These are phyloP conservation scores for Fomitopsis pinicola DNA, from an alignment of 1,284 basidiomycete species.

Conservation along the genomic window DNA sequence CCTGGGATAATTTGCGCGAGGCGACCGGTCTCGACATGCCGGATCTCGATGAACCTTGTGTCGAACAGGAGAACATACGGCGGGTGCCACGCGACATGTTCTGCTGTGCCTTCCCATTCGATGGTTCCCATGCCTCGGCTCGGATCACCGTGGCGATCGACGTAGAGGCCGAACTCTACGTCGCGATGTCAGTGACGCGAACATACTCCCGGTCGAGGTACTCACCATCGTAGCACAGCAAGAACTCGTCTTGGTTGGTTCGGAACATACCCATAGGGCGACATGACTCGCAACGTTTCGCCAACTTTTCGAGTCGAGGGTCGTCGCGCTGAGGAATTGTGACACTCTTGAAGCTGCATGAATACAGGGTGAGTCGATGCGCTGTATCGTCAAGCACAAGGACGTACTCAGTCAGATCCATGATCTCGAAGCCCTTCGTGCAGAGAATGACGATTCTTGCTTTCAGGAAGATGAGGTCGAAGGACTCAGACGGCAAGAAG, in stretches of 20 bases:
- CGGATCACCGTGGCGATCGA: constrained; percentile 84
- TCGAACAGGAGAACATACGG: constrained; percentile 92
- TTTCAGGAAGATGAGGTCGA: constrained; percentile 87
- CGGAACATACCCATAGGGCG: constrained; percentile 92
- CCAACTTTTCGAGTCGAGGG: constrained; percentile 63
- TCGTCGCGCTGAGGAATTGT: constrained; percentile 83
- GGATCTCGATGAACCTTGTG: constrained; percentile 88
- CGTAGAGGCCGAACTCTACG: constrained; percentile 87
- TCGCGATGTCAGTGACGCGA: not conserved
- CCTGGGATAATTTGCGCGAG: constrained; percentile 88
- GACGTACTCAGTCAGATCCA: constrained; percentile 85
- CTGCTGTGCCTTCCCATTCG: constrained; percentile 94
- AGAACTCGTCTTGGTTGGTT: constrained; percentile 82
- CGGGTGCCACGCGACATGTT: constrained; percentile 83
- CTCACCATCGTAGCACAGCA: constrained; percentile 89
- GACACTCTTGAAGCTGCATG: constrained; percentile 75
- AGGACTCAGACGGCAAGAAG: constrained; percentile 87
- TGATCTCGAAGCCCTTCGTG: constrained; percentile 94
- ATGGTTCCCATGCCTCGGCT: constrained; percentile 72
- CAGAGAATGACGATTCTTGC: constrained; percentile 90
- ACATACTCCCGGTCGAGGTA: not conserved
- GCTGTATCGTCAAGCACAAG: not conserved
- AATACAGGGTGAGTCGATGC: not conserved
- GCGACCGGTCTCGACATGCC: constrained; percentile 81
- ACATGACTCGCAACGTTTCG: constrained; percentile 78